Evolutionary conservation across 306 rosid genomes (phyloP), one percentile per base, ranked within the genome.

Genomic region (Alnus rubra): DNA sequence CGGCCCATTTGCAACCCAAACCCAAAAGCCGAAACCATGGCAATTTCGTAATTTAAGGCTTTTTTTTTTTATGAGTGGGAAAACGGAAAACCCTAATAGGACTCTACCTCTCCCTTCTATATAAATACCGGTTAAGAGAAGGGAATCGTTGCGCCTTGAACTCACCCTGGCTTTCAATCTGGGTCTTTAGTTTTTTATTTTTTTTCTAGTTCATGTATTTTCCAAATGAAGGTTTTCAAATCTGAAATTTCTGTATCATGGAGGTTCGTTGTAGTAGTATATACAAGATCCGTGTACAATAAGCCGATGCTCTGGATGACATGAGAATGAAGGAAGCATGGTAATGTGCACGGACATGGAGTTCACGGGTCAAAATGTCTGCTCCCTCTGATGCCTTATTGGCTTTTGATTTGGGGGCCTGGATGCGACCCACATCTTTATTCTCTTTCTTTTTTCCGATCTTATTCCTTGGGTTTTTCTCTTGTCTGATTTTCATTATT

Each of bases 301-400:
- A 94, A 94, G 98, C 97, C 97, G 97, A 92, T 94, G 98, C 97
- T 90, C 90, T 92, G 98, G 96, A 88, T 31, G 4, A 71, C 16
- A n/a, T 4, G 3, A 56, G 0, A 19, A 90, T 85, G 98, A 94
- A 94, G 93, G 90, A 6, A 81, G 92, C 98, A 94, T 94, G 97
- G 98, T 89, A 53, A 65, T 86, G 92, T 87, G 91, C 88, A 90
- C 97, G 80, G 92, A 94, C 75, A 92, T 89, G 71, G 82, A 90
- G 48, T 0, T 18, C 4, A 9, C n/a, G 76, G 97, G 92, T 94
- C 88, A 58, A 85, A 85, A 88, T 89, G 98, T 94, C 97, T 90
- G 97, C 97, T 63, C 94, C 86, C 91, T 81, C 79, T 94, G 97
- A 94, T 64, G 4, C 76, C 51, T 45, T 37, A 2, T n/a, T 9